These are phyloP conservation scores for Scorias spongiosa DNA, from an alignment of 2,329 filamentous ascomycete species.

Conservation along the genomic window DNA sequence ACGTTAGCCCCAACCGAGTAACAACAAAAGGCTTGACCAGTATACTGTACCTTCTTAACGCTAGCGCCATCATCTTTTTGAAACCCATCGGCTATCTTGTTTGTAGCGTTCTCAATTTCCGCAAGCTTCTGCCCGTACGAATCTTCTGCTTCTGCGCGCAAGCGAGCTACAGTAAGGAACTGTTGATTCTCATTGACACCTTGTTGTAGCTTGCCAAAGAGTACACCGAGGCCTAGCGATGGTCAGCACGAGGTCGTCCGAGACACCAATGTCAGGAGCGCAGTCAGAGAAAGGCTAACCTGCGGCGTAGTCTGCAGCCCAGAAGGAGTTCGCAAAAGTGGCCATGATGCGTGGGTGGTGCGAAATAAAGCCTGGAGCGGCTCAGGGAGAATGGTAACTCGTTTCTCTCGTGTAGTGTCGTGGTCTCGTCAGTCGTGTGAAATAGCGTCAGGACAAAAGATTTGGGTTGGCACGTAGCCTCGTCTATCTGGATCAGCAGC, in stretches of 20 bases:
- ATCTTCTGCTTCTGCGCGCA: slow-evolving; percentile 94
- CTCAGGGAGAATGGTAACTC: neutral
- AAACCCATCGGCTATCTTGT: slow-evolving; percentile 74
- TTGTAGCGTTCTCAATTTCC: slow-evolving; percentile 68
- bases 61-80: slow-evolving; percentile 86
- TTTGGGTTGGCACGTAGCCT: too few species aligned
- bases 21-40: neutral
- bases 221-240: slow-evolving; percentile 57
- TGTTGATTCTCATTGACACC: slow-evolving; percentile 92
- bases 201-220: slow-evolving; percentile 94
- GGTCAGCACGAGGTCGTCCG: slow-evolving; percentile 3
- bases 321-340: slow-evolving; percentile 90
- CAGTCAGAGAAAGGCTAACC: slow-evolving; percentile 36
- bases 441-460: too few species aligned
- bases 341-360: slow-evolving; percentile 41
- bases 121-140: slow-evolving; percentile 65
- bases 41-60: slow-evolving; percentile 61
- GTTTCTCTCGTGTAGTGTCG: neutral
- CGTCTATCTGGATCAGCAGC: too few species aligned
- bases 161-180: slow-evolving; percentile 73
- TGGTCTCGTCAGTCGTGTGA: neutral
- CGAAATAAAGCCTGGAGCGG: neutral
- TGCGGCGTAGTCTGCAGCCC: slow-evolving; percentile 94
- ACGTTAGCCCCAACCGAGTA: slow-evolving; percentile 3
- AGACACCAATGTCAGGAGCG: slow-evolving; percentile 1